Evolutionary conservation across 352 stramenopile species (phyloP).

Genomic region (Salisapilia sapeloensis): DNA sequence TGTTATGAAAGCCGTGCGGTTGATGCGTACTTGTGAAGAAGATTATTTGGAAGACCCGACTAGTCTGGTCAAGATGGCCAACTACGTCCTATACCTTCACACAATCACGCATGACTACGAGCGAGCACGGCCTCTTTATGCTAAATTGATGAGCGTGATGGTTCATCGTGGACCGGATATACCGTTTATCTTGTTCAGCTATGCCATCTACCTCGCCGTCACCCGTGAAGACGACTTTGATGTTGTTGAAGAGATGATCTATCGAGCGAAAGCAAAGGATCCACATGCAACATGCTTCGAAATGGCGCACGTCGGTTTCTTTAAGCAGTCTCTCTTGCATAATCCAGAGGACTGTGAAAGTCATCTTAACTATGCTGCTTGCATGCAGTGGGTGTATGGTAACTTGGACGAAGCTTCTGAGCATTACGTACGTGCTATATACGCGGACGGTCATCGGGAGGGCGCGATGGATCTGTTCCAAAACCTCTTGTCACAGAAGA

Average conservation of each 20-base stretch:
- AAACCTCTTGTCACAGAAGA: conserved; percentile 43
- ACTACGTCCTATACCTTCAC: conserved; percentile 72
- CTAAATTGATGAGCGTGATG: conserved; percentile 56
- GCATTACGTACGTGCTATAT: conserved; percentile 56
- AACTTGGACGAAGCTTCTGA: conserved; percentile 34
- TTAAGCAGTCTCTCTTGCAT: conserved; percentile 50
- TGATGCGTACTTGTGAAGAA: conserved; percentile 53
- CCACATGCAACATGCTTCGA: conserved; percentile 49
- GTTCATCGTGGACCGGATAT: conserved; percentile 49
- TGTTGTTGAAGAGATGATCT: conserved; percentile 49
- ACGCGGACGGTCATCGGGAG: conserved; percentile 37
- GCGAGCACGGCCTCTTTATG: conserved; percentile 49
- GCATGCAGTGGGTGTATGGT: conserved; percentile 51
- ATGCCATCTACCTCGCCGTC: conserved; percentile 51
- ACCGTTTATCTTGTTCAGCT: conserved; percentile 66
- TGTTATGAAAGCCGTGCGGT: conserved; percentile 33
- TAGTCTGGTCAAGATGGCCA: conserved; percentile 55
- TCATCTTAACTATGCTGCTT: conserved; percentile 68
- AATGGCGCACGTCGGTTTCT: conserved; percentile 61
- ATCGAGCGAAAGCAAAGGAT: conserved; percentile 32
- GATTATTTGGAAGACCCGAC: conserved; percentile 66
- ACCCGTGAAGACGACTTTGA: conserved; percentile 50
- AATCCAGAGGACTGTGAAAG: conserved; percentile 35
- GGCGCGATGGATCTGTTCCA: conserved; percentile 57
- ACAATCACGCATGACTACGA: conserved; percentile 66